Base-by-base conservation (phyloP, 331 rosid species). In the Malus hybrid region DNA sequence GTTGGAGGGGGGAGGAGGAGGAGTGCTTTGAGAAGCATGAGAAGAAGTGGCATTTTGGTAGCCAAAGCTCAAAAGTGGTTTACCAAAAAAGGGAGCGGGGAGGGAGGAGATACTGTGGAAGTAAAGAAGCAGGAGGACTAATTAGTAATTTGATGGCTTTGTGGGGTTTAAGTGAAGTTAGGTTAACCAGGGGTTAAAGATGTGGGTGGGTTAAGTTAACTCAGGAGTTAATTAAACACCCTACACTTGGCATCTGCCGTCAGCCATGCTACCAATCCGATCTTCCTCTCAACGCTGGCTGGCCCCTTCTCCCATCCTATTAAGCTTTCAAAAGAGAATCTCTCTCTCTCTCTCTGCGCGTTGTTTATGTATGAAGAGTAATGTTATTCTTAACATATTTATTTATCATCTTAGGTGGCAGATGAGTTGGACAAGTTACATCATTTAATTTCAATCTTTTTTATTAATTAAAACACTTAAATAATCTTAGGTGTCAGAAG, bases 191-290 rank as follows among this genome's bases (percentile, higher is more conserved):
- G 73, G 83, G 87, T 86, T 70, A 62, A 64, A 61, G 24, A 16
- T 15, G 14, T 14, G 63, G 48, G 14, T 46, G 73, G 83, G 81
- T 80, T 85, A 73, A 70, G 71, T 80, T 87, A 84, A 91, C 92
- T 81, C 74, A 28, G 0, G 82, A 79, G 86, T 83, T 81, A 79
- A 80, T 36, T 39, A 65, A 73, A 57, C 46, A 80, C 84, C 82
- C 57, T 77, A 90, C 97, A 93, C 93, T 86, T 93, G 98, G 81
- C 96, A 70, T 61, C 52, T 39, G 77, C 76, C 0, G 81, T 56
- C 95, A 90, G 94, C 89, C 98, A 93, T 93, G 98, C 96, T 86
- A 6, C 96, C 94, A 90, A 88, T 88, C 65, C 57, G 61, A 73
- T 18, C 22, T 75, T 27, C 31, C 82, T 71, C 84, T 71, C 54